Conservation (phyloP, 768 basidiomycete species). For the Trametes villosa region DNA sequence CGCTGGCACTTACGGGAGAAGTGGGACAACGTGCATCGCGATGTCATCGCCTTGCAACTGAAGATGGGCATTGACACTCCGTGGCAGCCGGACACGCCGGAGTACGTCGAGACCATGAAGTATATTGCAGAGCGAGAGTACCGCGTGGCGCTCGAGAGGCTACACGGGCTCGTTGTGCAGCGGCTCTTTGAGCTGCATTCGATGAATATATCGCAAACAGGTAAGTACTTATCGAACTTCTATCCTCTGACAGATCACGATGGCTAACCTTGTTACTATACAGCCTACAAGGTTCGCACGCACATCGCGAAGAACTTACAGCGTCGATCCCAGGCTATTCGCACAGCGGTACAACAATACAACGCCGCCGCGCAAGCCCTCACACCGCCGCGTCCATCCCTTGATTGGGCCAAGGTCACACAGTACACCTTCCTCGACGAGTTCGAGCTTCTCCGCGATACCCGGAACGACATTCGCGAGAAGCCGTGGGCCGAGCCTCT, state of each 20-base stretch:
- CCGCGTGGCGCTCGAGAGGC: conserved; percentile 35
- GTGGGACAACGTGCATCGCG: conserved; percentile 17
- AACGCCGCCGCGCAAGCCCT: conserved; percentile 33
- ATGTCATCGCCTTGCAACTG: conserved; percentile 28
- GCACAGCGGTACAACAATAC: conserved; percentile 32
- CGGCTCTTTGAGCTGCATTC: conserved; percentile 45
- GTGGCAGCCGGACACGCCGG: conserved; percentile 32
- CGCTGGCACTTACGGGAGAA: conserved; percentile 7
- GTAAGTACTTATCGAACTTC: conserved; percentile 24
- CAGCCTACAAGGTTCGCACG: conserved; percentile 35
- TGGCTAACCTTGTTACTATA: neutral
- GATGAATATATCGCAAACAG: conserved; percentile 40
- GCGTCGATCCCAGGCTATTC: conserved; percentile 25
- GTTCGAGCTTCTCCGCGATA: conserved; percentile 34
- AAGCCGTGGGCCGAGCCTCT: conserved; percentile 34
- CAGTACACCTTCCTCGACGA: conserved; percentile 37
- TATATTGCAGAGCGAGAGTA: conserved; percentile 31
- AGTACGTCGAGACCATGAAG: conserved; percentile 28
- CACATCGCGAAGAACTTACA: conserved; percentile 37
- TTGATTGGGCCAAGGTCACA: conserved; percentile 32
- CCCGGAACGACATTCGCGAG: conserved; percentile 28
- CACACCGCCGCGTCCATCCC: conserved; percentile 23
- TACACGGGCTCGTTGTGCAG: conserved; percentile 40
- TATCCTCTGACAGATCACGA: neutral
- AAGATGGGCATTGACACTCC: conserved; percentile 31